Conservation (phyloP, 306 rosid genomes). For the Cucumis sativus region DNA sequence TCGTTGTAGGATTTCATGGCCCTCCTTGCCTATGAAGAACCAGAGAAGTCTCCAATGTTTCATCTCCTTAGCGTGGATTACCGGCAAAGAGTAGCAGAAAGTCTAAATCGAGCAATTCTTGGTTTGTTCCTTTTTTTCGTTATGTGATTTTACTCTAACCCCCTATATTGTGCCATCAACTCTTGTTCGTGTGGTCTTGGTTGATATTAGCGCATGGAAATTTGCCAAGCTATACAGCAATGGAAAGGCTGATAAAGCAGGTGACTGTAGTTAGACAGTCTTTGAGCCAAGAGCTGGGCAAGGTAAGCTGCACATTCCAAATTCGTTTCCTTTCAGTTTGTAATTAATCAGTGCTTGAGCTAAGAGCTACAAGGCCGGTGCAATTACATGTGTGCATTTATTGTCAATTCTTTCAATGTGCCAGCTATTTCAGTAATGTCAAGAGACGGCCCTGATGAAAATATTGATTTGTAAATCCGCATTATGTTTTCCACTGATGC, state of each 20-base stretch:
- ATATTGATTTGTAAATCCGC: too few relatives aligned
- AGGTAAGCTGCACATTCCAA: conserved; percentile 33
- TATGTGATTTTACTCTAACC: not conserved
- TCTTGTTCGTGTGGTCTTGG: conserved; percentile 11
- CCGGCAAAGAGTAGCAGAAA: conserved; percentile 66
- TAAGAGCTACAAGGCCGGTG: too few relatives aligned
- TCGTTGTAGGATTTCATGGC: conserved; percentile 61
- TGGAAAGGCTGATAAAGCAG: conserved; percentile 87
- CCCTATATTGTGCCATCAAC: not conserved
- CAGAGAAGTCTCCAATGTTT: conserved; percentile 87
- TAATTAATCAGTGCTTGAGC: too few relatives aligned
- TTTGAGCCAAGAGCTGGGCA: conserved; percentile 49
- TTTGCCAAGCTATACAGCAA: conserved; percentile 58
- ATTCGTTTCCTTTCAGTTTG: not conserved
- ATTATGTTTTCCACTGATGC: not conserved
- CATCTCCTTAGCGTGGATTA: conserved; percentile 67
- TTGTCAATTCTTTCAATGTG: not conserved
- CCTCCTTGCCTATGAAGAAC: conserved; percentile 84
- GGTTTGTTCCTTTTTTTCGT: conserved; percentile 39
- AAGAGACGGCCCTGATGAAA: not conserved
- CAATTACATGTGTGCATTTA: not conserved
- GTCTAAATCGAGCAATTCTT: conserved; percentile 66
- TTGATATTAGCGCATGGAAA: conserved; percentile 52
- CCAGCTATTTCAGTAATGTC: not conserved
- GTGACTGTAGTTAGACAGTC: conserved; percentile 62